A percentile compares a stretch with the other conserved stretches of the same genome.
phyloP scores from a whole-genome alignment of 2,329 filamentous ascomycete genomes.

The Phaeosphaeriaceae sp. region DNA sequence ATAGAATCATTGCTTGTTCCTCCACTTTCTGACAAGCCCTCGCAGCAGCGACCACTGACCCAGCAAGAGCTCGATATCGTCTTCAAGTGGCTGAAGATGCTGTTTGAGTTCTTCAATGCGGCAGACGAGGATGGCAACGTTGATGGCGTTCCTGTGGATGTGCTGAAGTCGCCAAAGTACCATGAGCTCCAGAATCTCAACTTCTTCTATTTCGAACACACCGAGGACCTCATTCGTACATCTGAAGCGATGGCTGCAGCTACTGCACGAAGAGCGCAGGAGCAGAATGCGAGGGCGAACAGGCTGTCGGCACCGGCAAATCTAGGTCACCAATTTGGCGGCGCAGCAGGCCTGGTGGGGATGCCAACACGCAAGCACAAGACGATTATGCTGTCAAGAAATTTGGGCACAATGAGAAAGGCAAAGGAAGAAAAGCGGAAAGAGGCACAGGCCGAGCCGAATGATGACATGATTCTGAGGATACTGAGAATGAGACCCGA shows the following conservation, averaged over 20 bases:
- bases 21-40: constrained; percentile 92
- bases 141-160: constrained; percentile 86
- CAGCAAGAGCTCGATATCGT: constrained; percentile 93
- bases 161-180: constrained; percentile 97
- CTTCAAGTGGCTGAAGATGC: constrained; percentile 89
- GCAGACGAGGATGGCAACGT: constrained; percentile 86
- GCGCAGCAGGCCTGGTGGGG: constrained; percentile 66
- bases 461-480: constrained; percentile 95
- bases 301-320: constrained; percentile 72
- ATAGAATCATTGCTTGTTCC: constrained; percentile 91
- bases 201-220: constrained; percentile 97
- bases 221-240: constrained; percentile 89
- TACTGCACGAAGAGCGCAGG: constrained; percentile 78
- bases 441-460: constrained; percentile 94
- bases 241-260: constrained; percentile 94
- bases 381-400: constrained; percentile 88
- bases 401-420: constrained; percentile 93
- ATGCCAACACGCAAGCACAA: constrained; percentile 60
- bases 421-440: constrained; percentile 95
- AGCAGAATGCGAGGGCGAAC: constrained; percentile 63
- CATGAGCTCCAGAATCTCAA: constrained; percentile 95
- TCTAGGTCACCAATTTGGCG: constrained; percentile 60
- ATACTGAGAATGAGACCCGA: constrained; percentile 96
- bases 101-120: constrained; percentile 95
- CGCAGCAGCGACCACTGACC: constrained; percentile 79